phyloP scores from a whole-genome alignment of 192 early-diverging fungal genomes.

The Rhizoclosmatium sp. region DNA sequence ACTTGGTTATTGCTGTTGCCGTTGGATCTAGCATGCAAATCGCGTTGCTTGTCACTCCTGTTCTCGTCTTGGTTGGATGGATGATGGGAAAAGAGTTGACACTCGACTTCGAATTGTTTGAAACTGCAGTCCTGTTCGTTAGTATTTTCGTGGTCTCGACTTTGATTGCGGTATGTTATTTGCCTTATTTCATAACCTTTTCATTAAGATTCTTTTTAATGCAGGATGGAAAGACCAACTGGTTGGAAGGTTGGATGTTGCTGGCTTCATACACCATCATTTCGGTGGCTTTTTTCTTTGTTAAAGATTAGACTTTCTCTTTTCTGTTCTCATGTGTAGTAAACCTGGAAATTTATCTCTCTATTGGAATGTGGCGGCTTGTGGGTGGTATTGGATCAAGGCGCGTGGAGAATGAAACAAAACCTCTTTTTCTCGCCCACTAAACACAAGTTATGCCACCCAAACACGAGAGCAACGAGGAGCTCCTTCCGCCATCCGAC shows the following conservation, averaged over 20 bases:
- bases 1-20: slow-evolving; percentile 87
- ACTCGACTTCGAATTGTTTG: slow-evolving; percentile 84
- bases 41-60: slow-evolving; percentile 28
- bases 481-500: no score
- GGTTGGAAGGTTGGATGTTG: slow-evolving; percentile 89
- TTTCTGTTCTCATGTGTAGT: no score
- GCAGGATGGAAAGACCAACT: slow-evolving; percentile 86
- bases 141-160: slow-evolving; percentile 52
- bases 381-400: no score
- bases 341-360: no score
- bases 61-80: slow-evolving; percentile 84
- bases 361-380: no score
- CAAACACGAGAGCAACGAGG: no score
- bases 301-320: not conserved
- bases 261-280: slow-evolving; percentile 86
- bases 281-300: slow-evolving; percentile 80
- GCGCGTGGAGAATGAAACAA: no score
- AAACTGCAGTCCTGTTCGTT: slow-evolving; percentile 84
- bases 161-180: slow-evolving; percentile 52
- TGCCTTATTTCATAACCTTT: not conserved
- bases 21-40: slow-evolving; percentile 95
- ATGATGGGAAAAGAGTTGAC: slow-evolving; percentile 82
- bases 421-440: no score
- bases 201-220: not conserved
- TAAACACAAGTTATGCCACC: no score